Evolutionary conservation across 306 rosid species (phyloP), one percentile per base, ranked within the genome.

Genomic region (Mimosa pudica): DNA sequence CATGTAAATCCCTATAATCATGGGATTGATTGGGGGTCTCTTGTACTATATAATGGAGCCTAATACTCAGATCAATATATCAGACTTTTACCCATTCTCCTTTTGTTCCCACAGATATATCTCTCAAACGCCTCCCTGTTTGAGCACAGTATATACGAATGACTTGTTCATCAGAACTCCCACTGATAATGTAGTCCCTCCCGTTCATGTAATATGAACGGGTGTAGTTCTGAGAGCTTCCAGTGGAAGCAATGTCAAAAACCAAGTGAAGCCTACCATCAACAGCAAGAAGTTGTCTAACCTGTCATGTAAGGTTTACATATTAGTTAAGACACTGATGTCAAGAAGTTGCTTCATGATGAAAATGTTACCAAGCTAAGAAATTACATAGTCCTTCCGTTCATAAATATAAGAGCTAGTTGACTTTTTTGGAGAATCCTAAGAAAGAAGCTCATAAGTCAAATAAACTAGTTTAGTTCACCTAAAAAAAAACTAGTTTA

Each of bases 131-230:
- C 79, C 91, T 86, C 79, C 97, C 96, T 36, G 96, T 90, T 85
- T 88, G 97, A 77, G 97, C 88, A 84, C 96, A 92, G 81, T 92
- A 92, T 81, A 92, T 66, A 73, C 94, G 92, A n/a, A 90, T 93
- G 14, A 89, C 84, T 48, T 92, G 94, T 76, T 92, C 97, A 76
- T 92, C 97, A 88, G 91, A 90, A 84, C 96, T 92, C 80, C 97
- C 97, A 74, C 93, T 90, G 32, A 92, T 88, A 74, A 92, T 89
- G 77, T 89, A 92, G 84, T 92, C 97, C 82, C 94, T 84, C 78
- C 97, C 94, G 76, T 92, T 92, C 96, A 90, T 86, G 87, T 92
- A 92, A 87, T 90, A 92, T 42, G 96, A 90, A 46, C 96, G 92
- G 49, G 97, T 90, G 82, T 90, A 92, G 74, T 92, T 92, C 74